Percentiles rank a stretch among this genome's conserved stretches.
phyloP scores from a whole-genome alignment of 305 asterid species.

The Rubia peregrina region DNA sequence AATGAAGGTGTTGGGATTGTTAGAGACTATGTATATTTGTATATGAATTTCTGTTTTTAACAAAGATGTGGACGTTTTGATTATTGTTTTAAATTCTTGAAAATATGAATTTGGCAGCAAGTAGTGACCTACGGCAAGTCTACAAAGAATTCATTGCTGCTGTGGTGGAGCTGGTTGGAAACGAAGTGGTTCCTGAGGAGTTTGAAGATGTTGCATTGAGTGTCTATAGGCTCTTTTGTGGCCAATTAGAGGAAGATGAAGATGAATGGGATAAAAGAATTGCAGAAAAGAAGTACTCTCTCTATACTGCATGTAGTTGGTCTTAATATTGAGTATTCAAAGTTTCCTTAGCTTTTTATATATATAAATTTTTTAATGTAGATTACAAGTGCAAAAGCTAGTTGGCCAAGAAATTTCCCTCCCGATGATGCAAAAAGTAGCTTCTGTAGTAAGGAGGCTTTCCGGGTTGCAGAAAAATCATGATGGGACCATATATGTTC shows the following conservation, averaged over 20 bases:
- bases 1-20: conserved; percentile 56
- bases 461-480: conserved; percentile 46
- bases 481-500: conserved; percentile 27
- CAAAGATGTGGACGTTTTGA: neutral
- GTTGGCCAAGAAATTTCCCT: conserved; percentile 54
- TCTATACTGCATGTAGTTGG: neutral
- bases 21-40: neutral
- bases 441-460: conserved; percentile 55
- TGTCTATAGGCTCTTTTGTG: conserved; percentile 48
- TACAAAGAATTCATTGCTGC: conserved; percentile 68
- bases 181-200: conserved; percentile 80
- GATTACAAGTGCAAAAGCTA: conserved; percentile 72
- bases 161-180: conserved; percentile 78
- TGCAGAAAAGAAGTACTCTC: conserved; percentile 45
- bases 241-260: conserved; percentile 36
- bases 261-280: conserved; percentile 37
- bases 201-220: conserved; percentile 75
- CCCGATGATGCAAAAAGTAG: conserved; percentile 47
- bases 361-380: conserved; percentile 23
- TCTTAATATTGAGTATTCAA: neutral
- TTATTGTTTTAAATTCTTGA: conserved; percentile 2
- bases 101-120: conserved; percentile 43
- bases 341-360: neutral
- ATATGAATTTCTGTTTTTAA: neutral
- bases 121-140: conserved; percentile 56